Base-by-base conservation (phyloP, 148 eudicot species). In the Arbutus unedo region DNA sequence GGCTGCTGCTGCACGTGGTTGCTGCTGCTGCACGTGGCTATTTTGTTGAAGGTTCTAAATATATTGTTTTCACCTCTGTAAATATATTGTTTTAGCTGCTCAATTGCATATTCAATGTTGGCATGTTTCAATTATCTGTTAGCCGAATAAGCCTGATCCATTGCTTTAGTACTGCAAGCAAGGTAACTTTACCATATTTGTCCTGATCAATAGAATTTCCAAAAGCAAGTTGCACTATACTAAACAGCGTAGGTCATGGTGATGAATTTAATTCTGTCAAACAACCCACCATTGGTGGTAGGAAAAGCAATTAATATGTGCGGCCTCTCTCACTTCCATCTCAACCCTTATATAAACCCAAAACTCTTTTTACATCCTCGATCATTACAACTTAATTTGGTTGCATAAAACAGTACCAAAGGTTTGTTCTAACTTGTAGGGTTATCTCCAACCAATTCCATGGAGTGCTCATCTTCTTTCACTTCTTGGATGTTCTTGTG, bases 271-370 rank as follows among this genome's bases (percentile, higher is more conserved):
- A 79, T 72, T 79, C 72, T 21, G 53, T 54, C 72, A 59, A 60
- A 79, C 70, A 21, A 60, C 81, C 72, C 54, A 9, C n/a, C 55
- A 21, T 21, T 78, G 67, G 77, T 44, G 85, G 85, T 83, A 83
- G 85, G 80, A 83, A 19, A 78, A 25, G 23, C 54, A 49, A 70
- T 76, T 67, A 67, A 68, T 55, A 5, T 5, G 3, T 9, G 43
- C 38, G 38, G 38, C 0, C 15, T 66, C 44, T 43, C 54, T 43
- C 19, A 76, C 2, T 51, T 41, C 21, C 44, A 77, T 18, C 41
- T 13, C 18, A 19, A 8, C 41, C 15, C 16, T n/a, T 83, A 74
- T 76, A 82, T 67, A 77, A 55, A 41, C 45, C 59, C 38, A 6
- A 49, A 19, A 66, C 43, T 5, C 41, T 59, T 72, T 14, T 80